These are phyloP conservation scores for Oryza meyeriana DNA, from an alignment of 176 grass and related monocot genomes.

Conservation along the genomic window DNA sequence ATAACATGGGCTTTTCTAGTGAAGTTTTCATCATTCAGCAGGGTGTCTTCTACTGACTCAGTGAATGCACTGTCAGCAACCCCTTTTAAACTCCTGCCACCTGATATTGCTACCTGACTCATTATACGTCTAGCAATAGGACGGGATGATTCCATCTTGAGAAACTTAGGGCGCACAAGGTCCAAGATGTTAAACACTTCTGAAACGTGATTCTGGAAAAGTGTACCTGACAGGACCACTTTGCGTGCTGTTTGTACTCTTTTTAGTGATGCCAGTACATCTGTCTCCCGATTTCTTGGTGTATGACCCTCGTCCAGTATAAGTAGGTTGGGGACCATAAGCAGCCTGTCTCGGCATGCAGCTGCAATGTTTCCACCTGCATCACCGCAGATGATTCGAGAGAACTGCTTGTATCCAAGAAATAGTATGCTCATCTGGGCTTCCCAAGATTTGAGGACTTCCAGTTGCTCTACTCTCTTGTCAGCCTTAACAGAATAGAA, in stretches of 20 bases:
- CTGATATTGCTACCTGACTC: constrained; percentile 71
- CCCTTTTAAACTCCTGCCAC: constrained; percentile 44
- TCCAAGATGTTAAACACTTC: constrained; percentile 96
- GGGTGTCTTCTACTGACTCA: constrained; percentile 63
- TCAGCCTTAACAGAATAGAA: constrained; percentile 96
- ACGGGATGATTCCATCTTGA: constrained; percentile 64
- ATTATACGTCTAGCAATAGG: constrained; percentile 64
- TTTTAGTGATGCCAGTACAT: constrained; percentile 69
- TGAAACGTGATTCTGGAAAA: constrained; percentile 87
- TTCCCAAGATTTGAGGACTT: constrained; percentile 79
- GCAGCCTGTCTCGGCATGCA: constrained; percentile 76
- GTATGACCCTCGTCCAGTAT: constrained; percentile 98
- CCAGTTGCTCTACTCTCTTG: constrained; percentile 85
- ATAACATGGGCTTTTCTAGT: constrained; percentile 91
- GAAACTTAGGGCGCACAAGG: constrained; percentile 91
- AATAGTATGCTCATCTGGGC: constrained; percentile 83
- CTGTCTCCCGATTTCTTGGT: constrained; percentile 81
- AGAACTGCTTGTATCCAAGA: constrained; percentile 94
- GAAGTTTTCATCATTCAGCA: constrained; percentile 62
- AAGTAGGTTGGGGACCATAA: constrained; percentile 77
- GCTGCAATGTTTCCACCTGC: constrained; percentile 42
- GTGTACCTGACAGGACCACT: constrained; percentile 94
- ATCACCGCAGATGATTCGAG: constrained; percentile 60
- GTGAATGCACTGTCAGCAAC: constrained; percentile 49
- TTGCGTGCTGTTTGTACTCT: constrained; percentile 88